Conservation (phyloP, 1,139 yeast species). For the Yamadazyma oceani region DNA sequence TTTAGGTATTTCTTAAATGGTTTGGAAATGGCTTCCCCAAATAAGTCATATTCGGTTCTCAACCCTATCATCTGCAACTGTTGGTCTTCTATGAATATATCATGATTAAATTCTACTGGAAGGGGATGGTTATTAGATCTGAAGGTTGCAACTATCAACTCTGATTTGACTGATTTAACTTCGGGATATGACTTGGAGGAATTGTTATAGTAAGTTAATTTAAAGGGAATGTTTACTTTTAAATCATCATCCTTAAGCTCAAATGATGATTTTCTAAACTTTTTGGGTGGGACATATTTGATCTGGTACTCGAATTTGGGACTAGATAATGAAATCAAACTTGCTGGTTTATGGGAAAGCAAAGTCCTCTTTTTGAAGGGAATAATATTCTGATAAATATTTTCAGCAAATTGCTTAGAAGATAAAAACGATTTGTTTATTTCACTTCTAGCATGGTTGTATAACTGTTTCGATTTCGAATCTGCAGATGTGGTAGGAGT, state of each 20-base stretch:
- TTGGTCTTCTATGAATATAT: conserved; percentile 35
- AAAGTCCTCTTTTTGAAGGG: conserved; percentile 37
- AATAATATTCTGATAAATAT: conserved; percentile 32
- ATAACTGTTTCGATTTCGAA: conserved; percentile 36
- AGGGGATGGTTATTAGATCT: conserved; percentile 35
- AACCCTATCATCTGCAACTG: conserved; percentile 21
- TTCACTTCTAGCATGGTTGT: conserved; percentile 20
- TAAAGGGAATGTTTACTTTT: conserved; percentile 35
- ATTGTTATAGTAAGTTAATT: conserved; percentile 27
- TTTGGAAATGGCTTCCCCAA: conserved; percentile 32
- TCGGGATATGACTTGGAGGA: conserved; percentile 21
- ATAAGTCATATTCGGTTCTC: conserved; percentile 26
- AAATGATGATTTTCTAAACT: conserved; percentile 19
- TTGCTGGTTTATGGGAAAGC: conserved; percentile 33
- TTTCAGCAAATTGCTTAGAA: conserved; percentile 18
- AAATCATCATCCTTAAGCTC: conserved; percentile 16
- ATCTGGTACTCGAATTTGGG: conserved; percentile 33
- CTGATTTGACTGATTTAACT: conserved; percentile 33
- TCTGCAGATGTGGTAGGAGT: conserved; percentile 19
- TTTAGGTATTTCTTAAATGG: conserved; percentile 31
- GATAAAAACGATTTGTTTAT: conserved; percentile 15
- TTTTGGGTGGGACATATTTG: conserved; percentile 36
- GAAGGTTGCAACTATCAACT: conserved; percentile 38
- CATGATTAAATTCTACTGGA: conserved; percentile 45
- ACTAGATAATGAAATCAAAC: conserved; percentile 35